A percentile compares a stretch with the other conserved stretches of the same genome.
phyloP scores from a whole-genome alignment of 495 filamentous ascomycete genomes.

The Penicillium coprophilum region DNA sequence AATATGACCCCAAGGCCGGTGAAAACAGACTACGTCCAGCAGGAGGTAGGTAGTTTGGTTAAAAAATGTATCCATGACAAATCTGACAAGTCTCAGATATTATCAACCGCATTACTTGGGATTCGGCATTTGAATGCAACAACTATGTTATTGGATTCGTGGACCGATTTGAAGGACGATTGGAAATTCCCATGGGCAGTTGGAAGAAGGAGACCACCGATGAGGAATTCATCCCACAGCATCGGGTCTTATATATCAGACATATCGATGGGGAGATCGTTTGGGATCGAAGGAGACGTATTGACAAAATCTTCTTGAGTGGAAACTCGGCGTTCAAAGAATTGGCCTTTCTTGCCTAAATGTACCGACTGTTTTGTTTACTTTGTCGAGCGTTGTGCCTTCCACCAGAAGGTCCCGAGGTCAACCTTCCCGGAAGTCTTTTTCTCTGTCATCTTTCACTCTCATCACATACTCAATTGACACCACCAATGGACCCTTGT shows the following conservation, averaged over 20 bases:
- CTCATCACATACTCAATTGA: neutral
- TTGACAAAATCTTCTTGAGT: slow-evolving; percentile 60
- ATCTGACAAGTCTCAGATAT: slow-evolving; percentile 49
- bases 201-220: slow-evolving; percentile 79
- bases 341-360: slow-evolving; percentile 34
- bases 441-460: neutral
- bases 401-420: neutral
- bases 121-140: slow-evolving; percentile 55
- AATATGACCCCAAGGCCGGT: slow-evolving; percentile 6
- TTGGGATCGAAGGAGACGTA: slow-evolving; percentile 58
- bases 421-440: too few species aligned
- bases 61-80: neutral
- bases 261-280: slow-evolving; percentile 49
- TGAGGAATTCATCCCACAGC: slow-evolving; percentile 82
- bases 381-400: neutral
- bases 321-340: slow-evolving; percentile 45
- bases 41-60: slow-evolving; percentile 1
- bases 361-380: slow-evolving; percentile 9
- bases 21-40: slow-evolving; percentile 18
- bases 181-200: slow-evolving; percentile 59
- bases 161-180: slow-evolving; percentile 67
- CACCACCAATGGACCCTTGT: slow-evolving; percentile 13
- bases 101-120: slow-evolving; percentile 73
- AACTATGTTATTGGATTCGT: slow-evolving; percentile 74
- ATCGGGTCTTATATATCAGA: slow-evolving; percentile 73